Evolutionary conservation across 345 rosid species (phyloP).

Genomic region (Populus ilicifolia): DNA sequence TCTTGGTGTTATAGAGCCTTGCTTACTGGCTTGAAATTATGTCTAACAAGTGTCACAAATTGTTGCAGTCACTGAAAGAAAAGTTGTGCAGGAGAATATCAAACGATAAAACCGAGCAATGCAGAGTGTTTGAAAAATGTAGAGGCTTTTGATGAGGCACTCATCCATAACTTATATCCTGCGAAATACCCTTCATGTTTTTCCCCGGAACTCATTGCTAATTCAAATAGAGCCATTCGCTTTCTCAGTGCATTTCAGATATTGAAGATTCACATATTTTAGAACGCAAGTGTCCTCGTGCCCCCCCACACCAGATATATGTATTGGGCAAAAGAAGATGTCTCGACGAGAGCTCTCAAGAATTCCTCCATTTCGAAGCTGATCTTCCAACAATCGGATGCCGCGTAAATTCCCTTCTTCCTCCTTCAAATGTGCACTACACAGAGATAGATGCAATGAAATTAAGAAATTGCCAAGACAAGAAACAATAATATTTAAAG

Average conservation of each 20-base stretch:
- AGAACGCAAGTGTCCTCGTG: slow-evolving; percentile 32
- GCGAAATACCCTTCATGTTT: neutral
- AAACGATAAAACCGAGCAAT: slow-evolving; percentile 27
- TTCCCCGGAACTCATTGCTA: neutral
- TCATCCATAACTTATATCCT: neutral
- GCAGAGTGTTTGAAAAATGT: slow-evolving; percentile 34
- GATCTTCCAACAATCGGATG: slow-evolving; percentile 28
- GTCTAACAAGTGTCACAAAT: neutral
- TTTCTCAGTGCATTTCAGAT: slow-evolving; percentile 33
- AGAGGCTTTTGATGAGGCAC: slow-evolving; percentile 25
- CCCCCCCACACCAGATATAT: slow-evolving; percentile 27
- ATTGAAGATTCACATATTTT: slow-evolving; percentile 23
- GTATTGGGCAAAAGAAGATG: slow-evolving; percentile 23
- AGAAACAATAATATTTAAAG: no score
- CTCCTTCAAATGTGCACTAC: neutral
- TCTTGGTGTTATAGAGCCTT: neutral
- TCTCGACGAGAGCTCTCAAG: slow-evolving; percentile 18
- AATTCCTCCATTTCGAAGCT: slow-evolving; percentile 10
- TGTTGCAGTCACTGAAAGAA: slow-evolving; percentile 38
- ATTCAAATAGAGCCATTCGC: neutral
- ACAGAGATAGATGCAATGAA: neutral
- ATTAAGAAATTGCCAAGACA: no score
- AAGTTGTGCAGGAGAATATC: slow-evolving; percentile 43
- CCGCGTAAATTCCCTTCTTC: slow-evolving; percentile 21
- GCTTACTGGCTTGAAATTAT: neutral